A percentile compares a stretch with the other conserved stretches of the same genome.
Evolutionary conservation across 257 asterid genomes (phyloP).

Genomic region (Solanum arcanum): DNA sequence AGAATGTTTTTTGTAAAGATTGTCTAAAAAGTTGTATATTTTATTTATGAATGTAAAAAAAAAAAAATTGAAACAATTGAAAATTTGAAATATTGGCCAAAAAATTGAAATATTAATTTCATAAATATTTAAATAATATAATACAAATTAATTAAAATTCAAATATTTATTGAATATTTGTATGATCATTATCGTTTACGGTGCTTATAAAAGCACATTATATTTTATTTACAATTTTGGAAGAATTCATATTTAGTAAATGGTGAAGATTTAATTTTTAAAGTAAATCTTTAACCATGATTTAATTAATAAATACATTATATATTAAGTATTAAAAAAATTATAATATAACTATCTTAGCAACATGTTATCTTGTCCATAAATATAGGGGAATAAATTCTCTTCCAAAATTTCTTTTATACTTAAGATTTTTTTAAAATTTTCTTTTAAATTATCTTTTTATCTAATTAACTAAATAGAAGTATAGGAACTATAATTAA

Average conservation of each 20-base stretch:
- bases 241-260: background rate
- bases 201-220: background rate
- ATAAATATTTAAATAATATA: background rate
- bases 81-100: background rate
- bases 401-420: no score
- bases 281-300: no score
- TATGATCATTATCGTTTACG: background rate
- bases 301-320: no score
- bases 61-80: background rate
- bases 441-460: no score
- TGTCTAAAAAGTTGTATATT: background rate
- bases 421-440: no score
- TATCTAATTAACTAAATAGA: no score
- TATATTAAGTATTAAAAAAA: no score
- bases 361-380: no score
- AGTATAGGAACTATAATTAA: no score
- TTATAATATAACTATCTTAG: no score
- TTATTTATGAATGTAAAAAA: background rate
- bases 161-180: background rate
- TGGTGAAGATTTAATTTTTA: no score
- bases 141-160: background rate
- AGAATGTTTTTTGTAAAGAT: background rate
- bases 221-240: background rate
- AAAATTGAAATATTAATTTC: background rate
- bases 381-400: no score